A percentile compares a stretch with the other conserved stretches of the same genome.
These are phyloP conservation scores for Linderina pennispora DNA, from an alignment of 192 early-diverging fungal species.

Conservation along the genomic window DNA sequence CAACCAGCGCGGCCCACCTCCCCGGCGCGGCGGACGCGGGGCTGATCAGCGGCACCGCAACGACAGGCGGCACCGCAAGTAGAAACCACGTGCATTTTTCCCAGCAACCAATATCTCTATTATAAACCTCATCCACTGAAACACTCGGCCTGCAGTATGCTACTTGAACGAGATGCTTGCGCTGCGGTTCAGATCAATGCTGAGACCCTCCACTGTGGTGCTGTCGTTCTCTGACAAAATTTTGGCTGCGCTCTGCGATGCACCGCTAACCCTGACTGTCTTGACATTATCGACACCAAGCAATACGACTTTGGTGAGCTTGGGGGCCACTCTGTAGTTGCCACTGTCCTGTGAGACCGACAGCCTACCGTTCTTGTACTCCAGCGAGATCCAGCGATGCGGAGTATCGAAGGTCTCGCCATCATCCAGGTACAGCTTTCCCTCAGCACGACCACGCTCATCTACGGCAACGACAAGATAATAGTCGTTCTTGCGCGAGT, in stretches of 20 bases:
- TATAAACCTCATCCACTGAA: background rate
- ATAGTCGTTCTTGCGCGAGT: constrained; percentile 38
- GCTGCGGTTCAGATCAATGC: constrained; percentile 9
- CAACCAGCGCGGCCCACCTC: background rate
- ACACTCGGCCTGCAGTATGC: too few species aligned
- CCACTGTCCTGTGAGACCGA: constrained; percentile 6
- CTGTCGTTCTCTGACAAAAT: constrained; percentile 2
- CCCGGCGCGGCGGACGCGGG: background rate
- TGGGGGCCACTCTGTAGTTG: background rate
- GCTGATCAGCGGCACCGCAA: background rate
- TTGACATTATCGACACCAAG: constrained; percentile 22
- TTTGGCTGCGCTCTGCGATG: background rate
- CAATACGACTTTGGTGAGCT: constrained; percentile 10
- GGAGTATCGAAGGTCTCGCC: constrained; percentile 25
- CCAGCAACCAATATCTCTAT: background rate
- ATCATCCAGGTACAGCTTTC: constrained; percentile 47
- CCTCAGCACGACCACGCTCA: constrained; percentile 28
- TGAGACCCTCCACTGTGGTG: constrained; percentile 8
- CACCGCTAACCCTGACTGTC: background rate
- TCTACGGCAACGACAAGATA: constrained; percentile 55
- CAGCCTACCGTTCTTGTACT: constrained; percentile 1
- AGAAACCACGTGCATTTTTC: background rate
- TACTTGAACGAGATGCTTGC: constrained; percentile 2
- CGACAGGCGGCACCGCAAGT: constrained; percentile 26
- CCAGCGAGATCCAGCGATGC: constrained; percentile 17